Base-by-base conservation (phyloP, 495 filamentous ascomycete species). In the Arthonia radiata region DNA sequence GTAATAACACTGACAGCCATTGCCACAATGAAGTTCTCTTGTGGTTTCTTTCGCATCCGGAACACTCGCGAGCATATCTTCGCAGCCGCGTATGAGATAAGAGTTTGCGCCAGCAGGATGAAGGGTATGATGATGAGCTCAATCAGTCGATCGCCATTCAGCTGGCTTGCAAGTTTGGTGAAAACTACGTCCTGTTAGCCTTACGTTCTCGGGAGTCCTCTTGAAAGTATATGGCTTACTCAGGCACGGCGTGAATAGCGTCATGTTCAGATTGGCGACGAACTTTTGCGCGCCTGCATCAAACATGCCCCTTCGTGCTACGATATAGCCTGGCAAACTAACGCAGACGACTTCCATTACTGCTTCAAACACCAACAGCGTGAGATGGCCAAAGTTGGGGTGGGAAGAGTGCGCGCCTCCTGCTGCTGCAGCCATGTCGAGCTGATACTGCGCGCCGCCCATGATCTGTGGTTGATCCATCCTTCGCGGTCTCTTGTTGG, bases 291-390 rank as follows among this genome's bases (percentile, higher is more conserved):
- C 73, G 22, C 91, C 78, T 25, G 76, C 72, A 52, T 83, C 77
- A 48, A 97, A 91, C 55, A 90, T 71, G 43, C 89, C 89, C 38
- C 73, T 56, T 24, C 71, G 57, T 12, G 86, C 86, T 27, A 90
- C 68, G 37, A 94, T 70, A 43, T 92, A 97, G n/a, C 86, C 86
- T 1, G 89, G 89, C 31, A 92, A 49, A 45, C 71, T 78, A 40
- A 97, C 86, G 48, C 82, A 94, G 19, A 94, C 68, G 2, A 97
- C 86, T 43, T 97, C 83, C 38, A 94, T 49, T 13, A 97, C 83
- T 9, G 86, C 86, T 47, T 91, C 89, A 41, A 92, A 92, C 31
- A 97, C 82, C 19, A 97, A 66, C 5, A 90, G 59, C 15, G 75
- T 52, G 15, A 97, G 56, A 37, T 81, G 65, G 29, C 61, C 57